Percentiles rank a stretch among this genome's conserved stretches.
These are phyloP conservation scores for Scenedesmus sp. DNA, from an alignment of 163 green algal genomes.

Conservation along the genomic window DNA sequence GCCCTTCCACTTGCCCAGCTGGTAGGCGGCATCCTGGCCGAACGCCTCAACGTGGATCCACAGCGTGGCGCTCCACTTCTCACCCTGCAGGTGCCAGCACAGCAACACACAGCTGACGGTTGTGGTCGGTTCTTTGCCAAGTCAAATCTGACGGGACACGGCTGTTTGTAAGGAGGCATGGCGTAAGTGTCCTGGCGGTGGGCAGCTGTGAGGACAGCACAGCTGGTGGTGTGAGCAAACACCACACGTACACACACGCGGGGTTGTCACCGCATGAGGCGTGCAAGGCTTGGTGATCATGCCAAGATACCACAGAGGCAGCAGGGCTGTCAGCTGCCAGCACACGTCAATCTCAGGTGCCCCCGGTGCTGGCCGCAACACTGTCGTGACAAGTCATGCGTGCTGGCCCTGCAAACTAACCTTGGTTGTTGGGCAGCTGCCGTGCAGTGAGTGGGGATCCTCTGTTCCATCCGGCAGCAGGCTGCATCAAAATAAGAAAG, in stretches of 20 bases:
- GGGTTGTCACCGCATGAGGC: too few relatives aligned
- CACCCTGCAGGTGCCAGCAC: slow-evolving; percentile 1
- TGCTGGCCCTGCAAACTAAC: slow-evolving; percentile 43
- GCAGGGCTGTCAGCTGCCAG: not conserved
- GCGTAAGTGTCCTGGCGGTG: too few relatives aligned
- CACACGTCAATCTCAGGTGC: too few relatives aligned
- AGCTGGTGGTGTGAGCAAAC: too few relatives aligned
- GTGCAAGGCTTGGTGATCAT: too few relatives aligned
- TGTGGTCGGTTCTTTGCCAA: too few relatives aligned
- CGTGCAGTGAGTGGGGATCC: slow-evolving; percentile 72
- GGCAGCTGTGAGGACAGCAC: too few relatives aligned
- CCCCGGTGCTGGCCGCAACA: too few relatives aligned
- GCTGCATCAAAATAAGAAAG: too few relatives aligned
- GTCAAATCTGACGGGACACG: not conserved
- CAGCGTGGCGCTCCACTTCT: slow-evolving; percentile 86
- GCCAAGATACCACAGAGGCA: not conserved
- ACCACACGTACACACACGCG: too few relatives aligned
- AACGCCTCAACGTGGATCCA: slow-evolving; percentile 32
- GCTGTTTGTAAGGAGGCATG: too few relatives aligned
- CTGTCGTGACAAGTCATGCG: not conserved
- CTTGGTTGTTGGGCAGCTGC: slow-evolving; percentile 82
- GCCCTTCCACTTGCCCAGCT: slow-evolving; percentile 35
- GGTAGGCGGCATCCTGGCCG: slow-evolving; percentile 11
- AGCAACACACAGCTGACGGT: not conserved
- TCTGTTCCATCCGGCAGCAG: too few relatives aligned